A percentile compares a stretch with the other conserved stretches of the same genome.
phyloP scores from a whole-genome alignment of 192 early-diverging fungal genomes.

The Dispira simplex region DNA sequence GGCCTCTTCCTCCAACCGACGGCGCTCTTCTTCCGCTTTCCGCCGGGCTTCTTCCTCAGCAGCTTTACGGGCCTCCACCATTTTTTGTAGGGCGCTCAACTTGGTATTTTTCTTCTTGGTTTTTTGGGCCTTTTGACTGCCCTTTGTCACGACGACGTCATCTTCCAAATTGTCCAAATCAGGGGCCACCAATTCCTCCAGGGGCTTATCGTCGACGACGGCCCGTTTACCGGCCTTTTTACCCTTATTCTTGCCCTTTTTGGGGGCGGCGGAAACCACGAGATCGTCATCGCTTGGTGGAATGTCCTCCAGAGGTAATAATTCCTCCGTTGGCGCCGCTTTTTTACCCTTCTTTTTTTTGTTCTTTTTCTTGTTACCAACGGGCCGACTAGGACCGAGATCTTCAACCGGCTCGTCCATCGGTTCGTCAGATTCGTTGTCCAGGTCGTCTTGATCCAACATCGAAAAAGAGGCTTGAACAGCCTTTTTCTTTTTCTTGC shows the following conservation, averaged over 20 bases:
- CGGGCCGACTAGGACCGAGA: slow-evolving; percentile 21
- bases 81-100: slow-evolving; percentile 25
- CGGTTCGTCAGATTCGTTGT: slow-evolving; percentile 29
- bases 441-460: slow-evolving; percentile 24
- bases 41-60: slow-evolving; percentile 64
- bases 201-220: too few species aligned
- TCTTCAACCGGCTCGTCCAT: slow-evolving; percentile 15
- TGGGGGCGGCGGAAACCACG: not conserved
- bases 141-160: too few species aligned
- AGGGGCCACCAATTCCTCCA: too few species aligned
- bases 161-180: too few species aligned
- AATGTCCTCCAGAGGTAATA: slow-evolving; percentile 32
- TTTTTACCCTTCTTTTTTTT: slow-evolving; percentile 35
- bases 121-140: slow-evolving; percentile 13
- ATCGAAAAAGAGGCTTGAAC: slow-evolving; percentile 22
- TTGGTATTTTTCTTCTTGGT: slow-evolving; percentile 22
- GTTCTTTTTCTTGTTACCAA: slow-evolving; percentile 28
- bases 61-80: slow-evolving; percentile 54
- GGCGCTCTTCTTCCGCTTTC: slow-evolving; percentile 49
- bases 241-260: not conserved
- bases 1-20: slow-evolving; percentile 46
- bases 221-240: not conserved
- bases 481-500: slow-evolving; percentile 35
- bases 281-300: slow-evolving; percentile 14
- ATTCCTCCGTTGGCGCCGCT: slow-evolving; percentile 12